Evolutionary conservation across 2,329 filamentous ascomycete genomes (phyloP).

Genomic region (Aspergillus transmontanensis): DNA sequence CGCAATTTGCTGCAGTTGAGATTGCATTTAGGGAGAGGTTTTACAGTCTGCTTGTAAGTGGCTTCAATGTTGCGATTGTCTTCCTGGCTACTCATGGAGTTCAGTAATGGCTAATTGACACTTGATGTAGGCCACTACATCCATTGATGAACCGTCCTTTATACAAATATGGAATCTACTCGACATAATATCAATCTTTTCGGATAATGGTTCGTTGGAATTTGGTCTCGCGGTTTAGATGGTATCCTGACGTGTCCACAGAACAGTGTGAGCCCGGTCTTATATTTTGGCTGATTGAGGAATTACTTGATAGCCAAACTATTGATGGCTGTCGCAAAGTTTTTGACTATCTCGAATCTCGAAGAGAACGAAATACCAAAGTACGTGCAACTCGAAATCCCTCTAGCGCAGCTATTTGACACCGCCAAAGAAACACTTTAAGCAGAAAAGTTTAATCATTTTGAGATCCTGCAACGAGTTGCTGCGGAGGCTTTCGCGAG

Average conservation of each 20-base stretch:
- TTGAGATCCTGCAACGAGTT: slow-evolving; percentile 95
- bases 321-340: slow-evolving; percentile 87
- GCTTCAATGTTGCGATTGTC: slow-evolving; percentile 4
- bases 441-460: slow-evolving; percentile 83
- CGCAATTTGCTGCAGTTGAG: slow-evolving; percentile 71
- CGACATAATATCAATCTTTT: slow-evolving; percentile 85
- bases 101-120: slow-evolving; percentile 15
- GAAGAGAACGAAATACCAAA: slow-evolving; percentile 83
- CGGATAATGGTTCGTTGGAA: slow-evolving; percentile 69
- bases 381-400: slow-evolving; percentile 44
- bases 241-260: slow-evolving; percentile 29
- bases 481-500: slow-evolving; percentile 87
- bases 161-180: slow-evolving; percentile 89
- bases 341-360: slow-evolving; percentile 93
- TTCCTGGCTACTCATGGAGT: background rate
- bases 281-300: slow-evolving; percentile 88
- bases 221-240: slow-evolving; percentile 1
- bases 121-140: slow-evolving; percentile 63
- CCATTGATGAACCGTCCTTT: slow-evolving; percentile 77
- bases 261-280: slow-evolving; percentile 73
- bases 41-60: slow-evolving; percentile 72
- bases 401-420: slow-evolving; percentile 26
- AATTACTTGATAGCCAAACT: slow-evolving; percentile 93
- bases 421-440: slow-evolving; percentile 63
- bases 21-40: slow-evolving; percentile 81